phyloP scores from a whole-genome alignment of 192 early-diverging fungal species.

The Cetraspora pellucida region DNA sequence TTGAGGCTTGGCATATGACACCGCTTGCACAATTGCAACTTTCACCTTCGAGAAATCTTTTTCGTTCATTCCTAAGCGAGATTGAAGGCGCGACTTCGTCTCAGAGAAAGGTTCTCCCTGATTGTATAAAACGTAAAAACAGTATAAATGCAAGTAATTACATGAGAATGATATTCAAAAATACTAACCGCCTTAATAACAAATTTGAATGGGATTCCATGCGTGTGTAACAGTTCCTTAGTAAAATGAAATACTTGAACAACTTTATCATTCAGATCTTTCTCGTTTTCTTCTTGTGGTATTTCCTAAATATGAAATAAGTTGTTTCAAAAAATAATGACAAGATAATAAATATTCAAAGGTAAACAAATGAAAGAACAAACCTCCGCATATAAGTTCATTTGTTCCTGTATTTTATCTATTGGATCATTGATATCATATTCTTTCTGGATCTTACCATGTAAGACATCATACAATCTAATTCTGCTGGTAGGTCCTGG shows the following conservation, averaged over 20 bases:
- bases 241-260: constrained; percentile 80
- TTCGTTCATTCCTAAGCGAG: constrained; percentile 73
- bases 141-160: background rate
- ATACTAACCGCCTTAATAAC: constrained; percentile 51
- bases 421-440: constrained; percentile 52
- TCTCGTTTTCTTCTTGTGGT: constrained; percentile 50
- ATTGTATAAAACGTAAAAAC: background rate
- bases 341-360: background rate
- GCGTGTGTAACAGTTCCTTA: constrained; percentile 64
- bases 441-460: constrained; percentile 51
- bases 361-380: background rate
- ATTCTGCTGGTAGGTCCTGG: constrained; percentile 49
- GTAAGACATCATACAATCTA: constrained; percentile 60
- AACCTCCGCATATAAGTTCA: constrained; percentile 64
- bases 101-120: constrained; percentile 70
- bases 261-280: constrained; percentile 41
- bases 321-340: constrained; percentile 1
- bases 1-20: constrained; percentile 1
- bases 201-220: constrained; percentile 87
- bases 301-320: constrained; percentile 37
- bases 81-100: constrained; percentile 74
- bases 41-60: constrained; percentile 81
- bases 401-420: constrained; percentile 43
- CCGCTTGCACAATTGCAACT: constrained; percentile 45
- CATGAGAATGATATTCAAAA: background rate